Evolutionary conservation across 495 filamentous ascomycete species (phyloP).

Genomic region (Cetradonia linearis): DNA sequence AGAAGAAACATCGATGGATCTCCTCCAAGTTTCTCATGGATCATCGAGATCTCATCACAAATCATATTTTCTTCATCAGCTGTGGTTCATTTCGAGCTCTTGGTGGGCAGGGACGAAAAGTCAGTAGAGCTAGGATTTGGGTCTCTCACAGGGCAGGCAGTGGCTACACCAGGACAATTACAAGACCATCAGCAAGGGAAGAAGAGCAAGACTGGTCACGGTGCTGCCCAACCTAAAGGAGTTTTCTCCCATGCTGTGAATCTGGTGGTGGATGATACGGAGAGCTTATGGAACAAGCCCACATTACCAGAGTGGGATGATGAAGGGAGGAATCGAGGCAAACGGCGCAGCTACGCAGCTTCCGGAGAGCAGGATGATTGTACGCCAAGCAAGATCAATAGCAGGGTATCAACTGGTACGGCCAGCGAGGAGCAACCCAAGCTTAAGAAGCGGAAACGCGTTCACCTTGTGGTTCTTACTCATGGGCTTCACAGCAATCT

Average conservation of each 20-base stretch:
- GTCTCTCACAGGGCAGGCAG: conserved; percentile 32
- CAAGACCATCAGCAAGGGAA: conserved; percentile 55
- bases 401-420: not conserved
- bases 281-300: conserved; percentile 81
- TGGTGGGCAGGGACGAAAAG: conserved; percentile 77
- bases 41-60: conserved; percentile 85
- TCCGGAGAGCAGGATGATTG: conserved; percentile 15
- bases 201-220: conserved; percentile 37
- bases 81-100: conserved; percentile 78
- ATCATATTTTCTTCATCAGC: conserved; percentile 84
- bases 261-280: conserved; percentile 76
- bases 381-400: not conserved
- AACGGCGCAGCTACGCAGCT: conserved; percentile 17
- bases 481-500: conserved; percentile 95
- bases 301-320: conserved; percentile 58
- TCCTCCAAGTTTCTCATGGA: conserved; percentile 57
- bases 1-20: conserved; percentile 20
- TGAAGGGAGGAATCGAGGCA: conserved; percentile 27
- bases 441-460: conserved; percentile 46
- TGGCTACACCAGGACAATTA: conserved; percentile 54
- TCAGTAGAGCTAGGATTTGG: conserved; percentile 55
- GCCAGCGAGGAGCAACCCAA: conserved; percentile 12
- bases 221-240: conserved; percentile 51
- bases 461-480: conserved; percentile 86
- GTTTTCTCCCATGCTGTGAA: conserved; percentile 70